Evolutionary conservation across 2,329 filamentous ascomycete species (phyloP).

Genomic region (Paracoccidioides lutzii): DNA sequence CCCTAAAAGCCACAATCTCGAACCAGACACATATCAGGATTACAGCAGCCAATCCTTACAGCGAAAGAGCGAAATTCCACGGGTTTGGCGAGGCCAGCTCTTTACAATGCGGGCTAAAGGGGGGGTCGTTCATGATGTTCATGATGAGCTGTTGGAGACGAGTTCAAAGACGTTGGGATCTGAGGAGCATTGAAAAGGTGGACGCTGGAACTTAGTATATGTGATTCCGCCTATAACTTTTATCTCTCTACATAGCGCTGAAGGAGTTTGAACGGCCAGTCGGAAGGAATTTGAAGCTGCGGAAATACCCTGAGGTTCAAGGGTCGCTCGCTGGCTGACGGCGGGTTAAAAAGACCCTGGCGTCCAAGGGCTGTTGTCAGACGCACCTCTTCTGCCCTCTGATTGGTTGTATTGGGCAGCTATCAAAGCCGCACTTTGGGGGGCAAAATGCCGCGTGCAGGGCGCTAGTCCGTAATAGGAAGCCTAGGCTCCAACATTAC

Average conservation of each 20-base stretch:
- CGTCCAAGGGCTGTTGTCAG: not conserved
- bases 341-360: no score
- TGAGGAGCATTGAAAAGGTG: not conserved
- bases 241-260: no score
- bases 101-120: slow-evolving; percentile 30
- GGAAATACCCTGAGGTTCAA: no score
- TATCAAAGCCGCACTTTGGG: no score
- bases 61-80: slow-evolving; percentile 41
- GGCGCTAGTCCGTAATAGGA: no score
- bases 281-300: no score
- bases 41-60: slow-evolving; percentile 29
- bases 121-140: not conserved
- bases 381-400: not conserved
- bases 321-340: no score
- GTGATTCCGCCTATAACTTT: no score
- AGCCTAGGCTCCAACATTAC: no score
- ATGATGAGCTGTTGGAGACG: not conserved
- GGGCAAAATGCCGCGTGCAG: no score
- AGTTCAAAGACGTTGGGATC: not conserved
- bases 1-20: not conserved
- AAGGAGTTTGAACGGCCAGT: no score
- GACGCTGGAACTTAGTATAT: no score
- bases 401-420: not conserved
- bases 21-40: not conserved
- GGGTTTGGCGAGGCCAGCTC: slow-evolving; percentile 40